Evolutionary conservation across 768 basidiomycete species (phyloP).

Genomic region (Rhodotorula sphaerocarpa): DNA sequence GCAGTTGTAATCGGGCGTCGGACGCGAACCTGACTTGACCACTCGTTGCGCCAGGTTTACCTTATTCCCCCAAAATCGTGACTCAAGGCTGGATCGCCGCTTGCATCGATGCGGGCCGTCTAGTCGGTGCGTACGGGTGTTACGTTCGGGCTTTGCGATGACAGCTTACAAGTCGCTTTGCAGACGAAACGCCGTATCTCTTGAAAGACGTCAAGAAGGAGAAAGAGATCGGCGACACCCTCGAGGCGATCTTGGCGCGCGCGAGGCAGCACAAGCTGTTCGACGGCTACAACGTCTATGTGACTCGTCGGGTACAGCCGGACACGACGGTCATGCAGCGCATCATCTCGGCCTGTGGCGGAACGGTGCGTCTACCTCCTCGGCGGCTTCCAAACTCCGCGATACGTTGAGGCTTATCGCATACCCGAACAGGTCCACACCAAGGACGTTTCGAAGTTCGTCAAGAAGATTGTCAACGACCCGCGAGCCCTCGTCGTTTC

Average conservation of each 20-base stretch:
- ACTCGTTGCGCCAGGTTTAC: slow-evolving; percentile 49
- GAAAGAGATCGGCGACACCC: slow-evolving; percentile 57
- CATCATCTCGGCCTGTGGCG: slow-evolving; percentile 63
- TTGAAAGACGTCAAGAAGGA: slow-evolving; percentile 60
- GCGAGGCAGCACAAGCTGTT: slow-evolving; percentile 60
- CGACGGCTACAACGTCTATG: slow-evolving; percentile 60
- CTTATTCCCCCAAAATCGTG: slow-evolving; percentile 57
- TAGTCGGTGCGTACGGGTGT: slow-evolving; percentile 54
- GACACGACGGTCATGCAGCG: slow-evolving; percentile 56
- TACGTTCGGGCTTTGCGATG: not conserved
- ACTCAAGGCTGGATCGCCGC: slow-evolving; percentile 61
- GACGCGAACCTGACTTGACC: not conserved
- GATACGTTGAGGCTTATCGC: not conserved
- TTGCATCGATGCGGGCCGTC: slow-evolving; percentile 52
- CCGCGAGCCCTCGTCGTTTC: slow-evolving; percentile 16
- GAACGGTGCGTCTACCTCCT: slow-evolving; percentile 50
- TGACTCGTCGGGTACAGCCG: slow-evolving; percentile 59
- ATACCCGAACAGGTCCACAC: too few species aligned
- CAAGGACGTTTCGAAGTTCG: slow-evolving; percentile 1
- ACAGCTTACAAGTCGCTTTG: not conserved
- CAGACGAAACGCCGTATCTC: slow-evolving; percentile 59
- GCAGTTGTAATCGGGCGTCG: not conserved
- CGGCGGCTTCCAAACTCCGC: not conserved
- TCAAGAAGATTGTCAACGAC: slow-evolving; percentile 16
- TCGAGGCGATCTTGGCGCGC: slow-evolving; percentile 55